phyloP scores from a whole-genome alignment of 169 alveolate genomes.

The Babesia microti region DNA sequence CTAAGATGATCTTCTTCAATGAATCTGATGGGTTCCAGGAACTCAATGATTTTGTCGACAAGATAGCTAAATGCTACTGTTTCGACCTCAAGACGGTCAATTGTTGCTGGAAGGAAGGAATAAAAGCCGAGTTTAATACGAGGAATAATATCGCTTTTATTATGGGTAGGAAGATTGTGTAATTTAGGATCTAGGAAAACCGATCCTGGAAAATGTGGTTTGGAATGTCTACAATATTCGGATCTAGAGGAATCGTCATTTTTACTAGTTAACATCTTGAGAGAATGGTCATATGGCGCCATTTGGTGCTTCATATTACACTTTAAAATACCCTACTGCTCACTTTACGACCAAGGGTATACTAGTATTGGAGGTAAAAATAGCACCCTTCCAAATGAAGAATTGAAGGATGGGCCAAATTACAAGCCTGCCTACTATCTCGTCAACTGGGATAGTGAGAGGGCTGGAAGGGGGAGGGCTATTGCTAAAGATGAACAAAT shows the following conservation, averaged over 20 bases:
- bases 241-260: conserved; percentile 35
- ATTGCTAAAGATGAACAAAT: too few species aligned
- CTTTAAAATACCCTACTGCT: conserved; percentile 53
- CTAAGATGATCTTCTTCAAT: conserved; percentile 22
- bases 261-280: conserved; percentile 40
- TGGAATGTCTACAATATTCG: conserved; percentile 14
- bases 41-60: background rate
- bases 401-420: conserved; percentile 36
- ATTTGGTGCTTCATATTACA: conserved; percentile 55
- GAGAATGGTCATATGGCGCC: conserved; percentile 62
- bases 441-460: conserved; percentile 47
- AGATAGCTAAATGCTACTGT: background rate
- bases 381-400: conserved; percentile 39
- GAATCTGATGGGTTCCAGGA: background rate
- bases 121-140: conserved; percentile 11
- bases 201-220: conserved; percentile 5
- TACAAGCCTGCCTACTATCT: conserved; percentile 57
- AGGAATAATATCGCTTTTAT: conserved; percentile 16
- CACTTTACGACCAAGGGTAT: conserved; percentile 54
- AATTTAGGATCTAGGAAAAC: conserved; percentile 20
- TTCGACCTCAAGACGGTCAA: too few species aligned
- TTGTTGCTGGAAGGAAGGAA: too few species aligned
- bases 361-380: conserved; percentile 53
- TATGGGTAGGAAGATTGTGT: conserved; percentile 6
- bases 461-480: conserved; percentile 22